Percentiles rank a stretch among this genome's conserved stretches.
Conservation (phyloP, 192 early-diverging fungal genomes). For the Spizellomyces punctatus region DNA sequence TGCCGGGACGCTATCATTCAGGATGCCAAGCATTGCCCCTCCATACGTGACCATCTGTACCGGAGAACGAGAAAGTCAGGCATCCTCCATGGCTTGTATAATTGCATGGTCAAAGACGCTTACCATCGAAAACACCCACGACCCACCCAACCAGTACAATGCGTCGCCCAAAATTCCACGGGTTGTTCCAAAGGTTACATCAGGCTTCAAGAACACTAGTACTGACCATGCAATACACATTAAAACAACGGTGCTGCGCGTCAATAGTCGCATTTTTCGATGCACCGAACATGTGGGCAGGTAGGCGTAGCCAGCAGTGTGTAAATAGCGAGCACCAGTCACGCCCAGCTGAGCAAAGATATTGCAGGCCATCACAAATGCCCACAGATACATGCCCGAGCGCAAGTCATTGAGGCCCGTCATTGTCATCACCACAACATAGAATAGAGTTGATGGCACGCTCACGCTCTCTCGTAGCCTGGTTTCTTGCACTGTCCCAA, state of each 20-base stretch:
- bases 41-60: not conserved
- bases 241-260: not conserved
- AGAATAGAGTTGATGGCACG: not conserved
- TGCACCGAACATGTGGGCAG: constrained; percentile 6
- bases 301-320: not conserved
- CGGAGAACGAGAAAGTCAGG: no score
- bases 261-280: not conserved
- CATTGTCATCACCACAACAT: not conserved
- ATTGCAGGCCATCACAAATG: not conserved
- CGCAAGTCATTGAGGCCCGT: not conserved
- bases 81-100: no score
- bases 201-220: not conserved
- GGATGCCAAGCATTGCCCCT: not conserved
- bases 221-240: not conserved
- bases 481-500: not conserved
- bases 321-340: not conserved
- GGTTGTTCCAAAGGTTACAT: not conserved
- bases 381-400: not conserved
- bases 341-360: not conserved
- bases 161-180: not conserved
- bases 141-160: not conserved
- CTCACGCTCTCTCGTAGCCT: constrained; percentile 1
- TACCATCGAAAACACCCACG: constrained; percentile 1
- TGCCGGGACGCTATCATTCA: not conserved
- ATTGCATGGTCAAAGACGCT: not conserved